These are phyloP conservation scores for Geranomyces michiganensis DNA, from an alignment of 192 early-diverging fungal species.

Conservation along the genomic window DNA sequence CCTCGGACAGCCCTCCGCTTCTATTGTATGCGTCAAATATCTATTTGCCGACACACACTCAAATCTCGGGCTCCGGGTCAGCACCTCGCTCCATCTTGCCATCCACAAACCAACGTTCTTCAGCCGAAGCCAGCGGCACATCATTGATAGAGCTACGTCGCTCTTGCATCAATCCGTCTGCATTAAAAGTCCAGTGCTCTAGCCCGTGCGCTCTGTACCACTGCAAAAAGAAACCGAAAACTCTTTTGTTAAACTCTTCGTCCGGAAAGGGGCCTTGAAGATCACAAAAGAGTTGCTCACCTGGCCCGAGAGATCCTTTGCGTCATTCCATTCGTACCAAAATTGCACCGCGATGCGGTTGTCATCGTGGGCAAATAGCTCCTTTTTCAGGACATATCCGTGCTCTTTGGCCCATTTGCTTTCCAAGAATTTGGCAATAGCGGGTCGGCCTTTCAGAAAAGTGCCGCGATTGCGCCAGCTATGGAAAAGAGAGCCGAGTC, in stretches of 20 bases:
- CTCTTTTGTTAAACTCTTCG: too few species aligned
- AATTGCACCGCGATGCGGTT: slow-evolving; percentile 56
- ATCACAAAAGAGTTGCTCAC: neutral
- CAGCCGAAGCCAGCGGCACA: slow-evolving; percentile 4
- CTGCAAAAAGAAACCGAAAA: too few species aligned
- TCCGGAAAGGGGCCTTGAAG: too few species aligned
- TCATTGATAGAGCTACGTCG: slow-evolving; percentile 25
- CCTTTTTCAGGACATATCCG: slow-evolving; percentile 50
- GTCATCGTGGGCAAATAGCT: slow-evolving; percentile 49
- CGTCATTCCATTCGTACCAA: slow-evolving; percentile 52
- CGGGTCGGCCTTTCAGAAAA: slow-evolving; percentile 45
- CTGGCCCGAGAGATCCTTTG: slow-evolving; percentile 48
- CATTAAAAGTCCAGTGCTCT: slow-evolving; percentile 33
- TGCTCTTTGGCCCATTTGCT: slow-evolving; percentile 48
- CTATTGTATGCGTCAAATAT: too few species aligned
- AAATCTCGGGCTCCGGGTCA: neutral
- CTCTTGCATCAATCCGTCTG: slow-evolving; percentile 26
- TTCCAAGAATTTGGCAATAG: slow-evolving; percentile 37
- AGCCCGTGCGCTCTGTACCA: too few species aligned
- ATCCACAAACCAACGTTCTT: slow-evolving; percentile 30
- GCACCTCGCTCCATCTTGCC: slow-evolving; percentile 9
- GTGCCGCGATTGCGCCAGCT: slow-evolving; percentile 50
- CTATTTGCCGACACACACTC: too few species aligned
- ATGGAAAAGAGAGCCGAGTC: too few species aligned
- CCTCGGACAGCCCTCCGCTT: too few species aligned